These are phyloP conservation scores for Rhodotorula babjevae DNA, from an alignment of 768 basidiomycete genomes.

Conservation along the genomic window DNA sequence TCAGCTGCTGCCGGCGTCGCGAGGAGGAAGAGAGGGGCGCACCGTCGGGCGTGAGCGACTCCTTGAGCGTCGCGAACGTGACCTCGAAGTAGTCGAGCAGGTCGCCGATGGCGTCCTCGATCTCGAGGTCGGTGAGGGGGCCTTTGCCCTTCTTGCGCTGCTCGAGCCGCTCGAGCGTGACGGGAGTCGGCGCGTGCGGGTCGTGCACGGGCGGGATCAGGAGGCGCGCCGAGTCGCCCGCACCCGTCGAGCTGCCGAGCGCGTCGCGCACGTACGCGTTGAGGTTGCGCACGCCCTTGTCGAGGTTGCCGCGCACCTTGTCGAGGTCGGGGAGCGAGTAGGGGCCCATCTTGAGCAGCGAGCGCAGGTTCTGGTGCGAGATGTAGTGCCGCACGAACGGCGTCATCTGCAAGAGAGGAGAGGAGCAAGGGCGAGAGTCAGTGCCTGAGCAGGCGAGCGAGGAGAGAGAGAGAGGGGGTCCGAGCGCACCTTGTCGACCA, in stretches of 20 bases:
- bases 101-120: constrained; percentile 83
- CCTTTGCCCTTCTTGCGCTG: constrained; percentile 46
- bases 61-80: constrained; percentile 85
- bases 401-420: constrained; percentile 74
- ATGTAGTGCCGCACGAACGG: constrained; percentile 63
- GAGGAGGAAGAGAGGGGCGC: constrained; percentile 50
- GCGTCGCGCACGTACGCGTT: constrained; percentile 45
- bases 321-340: constrained; percentile 70
- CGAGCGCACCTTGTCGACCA: constrained; percentile 82
- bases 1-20: not conserved
- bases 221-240: constrained; percentile 7
- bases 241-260: constrained; percentile 31
- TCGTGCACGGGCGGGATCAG: constrained; percentile 35
- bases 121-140: constrained; percentile 77
- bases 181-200: constrained; percentile 69
- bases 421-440: not conserved
- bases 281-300: constrained; percentile 66
- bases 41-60: constrained; percentile 72
- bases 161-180: constrained; percentile 52
- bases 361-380: constrained; percentile 35
- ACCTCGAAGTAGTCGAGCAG: constrained; percentile 95
- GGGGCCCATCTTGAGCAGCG: constrained; percentile 32
- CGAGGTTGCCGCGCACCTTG: constrained; percentile 60
- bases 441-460: too few species aligned
- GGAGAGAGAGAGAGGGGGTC: not conserved